These are phyloP conservation scores for Paramyrothecium roridum DNA, from an alignment of 2,329 filamentous ascomycete species.

Conservation along the genomic window DNA sequence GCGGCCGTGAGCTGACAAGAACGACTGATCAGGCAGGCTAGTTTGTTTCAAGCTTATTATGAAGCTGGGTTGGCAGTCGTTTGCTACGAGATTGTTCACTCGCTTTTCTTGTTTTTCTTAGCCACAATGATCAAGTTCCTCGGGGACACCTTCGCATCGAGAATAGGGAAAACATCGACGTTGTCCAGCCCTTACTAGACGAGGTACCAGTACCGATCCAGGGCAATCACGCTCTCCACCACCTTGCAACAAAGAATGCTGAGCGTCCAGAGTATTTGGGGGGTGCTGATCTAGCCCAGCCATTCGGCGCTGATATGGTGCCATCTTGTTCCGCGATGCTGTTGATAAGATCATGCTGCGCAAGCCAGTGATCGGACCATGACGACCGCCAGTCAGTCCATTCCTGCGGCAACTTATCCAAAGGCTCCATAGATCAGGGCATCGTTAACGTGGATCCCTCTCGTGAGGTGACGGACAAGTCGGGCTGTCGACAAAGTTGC, in stretches of 20 bases:
- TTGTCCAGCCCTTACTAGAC: constrained; percentile 13
- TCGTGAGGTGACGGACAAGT: constrained; percentile 25
- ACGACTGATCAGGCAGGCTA: too few species aligned
- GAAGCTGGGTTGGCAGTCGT: too few species aligned
- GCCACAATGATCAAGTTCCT: constrained; percentile 16
- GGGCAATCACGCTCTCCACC: constrained; percentile 24
- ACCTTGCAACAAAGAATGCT: constrained; percentile 27
- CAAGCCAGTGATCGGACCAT: constrained; percentile 21
- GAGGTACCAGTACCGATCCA: constrained; percentile 28
- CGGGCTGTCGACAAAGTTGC: constrained; percentile 17
- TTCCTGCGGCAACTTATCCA: constrained; percentile 20
- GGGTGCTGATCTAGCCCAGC: neutral
- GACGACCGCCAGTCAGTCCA: constrained; percentile 27
- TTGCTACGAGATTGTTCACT: too few species aligned
- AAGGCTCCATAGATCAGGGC: constrained; percentile 25
- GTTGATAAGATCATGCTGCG: constrained; percentile 24
- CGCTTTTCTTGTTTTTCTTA: constrained; percentile 7
- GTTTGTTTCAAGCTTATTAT: too few species aligned
- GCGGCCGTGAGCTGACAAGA: too few species aligned
- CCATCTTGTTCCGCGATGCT: constrained; percentile 18
- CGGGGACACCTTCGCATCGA: constrained; percentile 21
- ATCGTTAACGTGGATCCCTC: constrained; percentile 30
- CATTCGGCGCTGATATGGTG: too few species aligned
- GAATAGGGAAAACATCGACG: constrained; percentile 21
- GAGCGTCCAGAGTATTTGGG: constrained; percentile 24